Conservation (phyloP, 441 rosid species). For the California macrophylla region DNA sequence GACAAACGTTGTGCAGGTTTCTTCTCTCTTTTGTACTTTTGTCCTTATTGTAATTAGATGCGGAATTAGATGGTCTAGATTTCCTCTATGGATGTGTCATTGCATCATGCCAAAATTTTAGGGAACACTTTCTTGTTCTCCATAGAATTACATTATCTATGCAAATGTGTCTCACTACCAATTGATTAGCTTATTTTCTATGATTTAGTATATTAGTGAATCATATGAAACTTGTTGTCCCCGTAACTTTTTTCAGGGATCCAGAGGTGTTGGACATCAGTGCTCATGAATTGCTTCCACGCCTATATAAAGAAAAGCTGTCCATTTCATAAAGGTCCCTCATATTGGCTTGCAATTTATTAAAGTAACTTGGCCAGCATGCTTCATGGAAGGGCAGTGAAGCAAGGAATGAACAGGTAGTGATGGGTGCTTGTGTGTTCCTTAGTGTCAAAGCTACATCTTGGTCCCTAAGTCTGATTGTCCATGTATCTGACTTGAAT, state of each 20-base stretch:
- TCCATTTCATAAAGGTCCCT: slow-evolving; percentile 23
- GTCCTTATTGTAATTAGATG: neutral
- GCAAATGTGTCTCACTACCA: neutral
- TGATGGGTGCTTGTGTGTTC: slow-evolving; percentile 8
- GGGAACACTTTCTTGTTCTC: neutral
- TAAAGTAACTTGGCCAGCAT: slow-evolving; percentile 12
- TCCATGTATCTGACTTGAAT: slow-evolving; percentile 16
- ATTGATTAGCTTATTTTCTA: neutral
- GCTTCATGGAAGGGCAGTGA: slow-evolving; percentile 6
- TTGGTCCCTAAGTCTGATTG: slow-evolving; percentile 12
- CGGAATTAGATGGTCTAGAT: neutral
- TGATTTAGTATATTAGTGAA: slow-evolving; percentile 8
- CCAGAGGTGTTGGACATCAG: slow-evolving; percentile 64
- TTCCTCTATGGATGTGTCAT: neutral
- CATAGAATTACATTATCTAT: neutral
- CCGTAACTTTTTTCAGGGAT: slow-evolving; percentile 39
- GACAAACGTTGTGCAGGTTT: slow-evolving; percentile 75
- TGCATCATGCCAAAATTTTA: neutral
- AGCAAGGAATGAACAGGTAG: slow-evolving; percentile 9
- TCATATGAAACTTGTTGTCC: neutral
- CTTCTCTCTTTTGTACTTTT: neutral
- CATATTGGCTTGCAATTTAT: neutral
- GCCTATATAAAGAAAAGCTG: slow-evolving; percentile 57
- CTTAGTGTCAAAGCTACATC: slow-evolving; percentile 12
- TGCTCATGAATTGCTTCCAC: slow-evolving; percentile 75